A percentile compares a stretch with the other conserved stretches of the same genome.
Evolutionary conservation across 2,329 filamentous ascomycete genomes (phyloP).

Genomic region (Neofusicoccum sp.): DNA sequence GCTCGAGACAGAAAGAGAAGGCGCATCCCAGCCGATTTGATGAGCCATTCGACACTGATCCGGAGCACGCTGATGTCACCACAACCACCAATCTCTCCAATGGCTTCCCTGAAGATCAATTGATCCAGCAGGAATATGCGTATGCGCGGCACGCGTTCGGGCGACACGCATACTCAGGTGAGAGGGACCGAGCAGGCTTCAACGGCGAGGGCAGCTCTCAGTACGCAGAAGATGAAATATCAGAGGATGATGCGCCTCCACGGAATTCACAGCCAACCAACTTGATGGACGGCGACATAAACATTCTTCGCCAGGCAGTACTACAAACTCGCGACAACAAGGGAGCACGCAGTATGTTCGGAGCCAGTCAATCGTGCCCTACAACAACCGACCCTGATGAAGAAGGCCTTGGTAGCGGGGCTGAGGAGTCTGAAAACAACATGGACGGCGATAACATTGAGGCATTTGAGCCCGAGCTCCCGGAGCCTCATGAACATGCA

Average conservation of each 20-base stretch:
- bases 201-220: not conserved
- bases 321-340: not conserved
- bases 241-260: not conserved
- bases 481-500: not conserved
- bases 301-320: not conserved
- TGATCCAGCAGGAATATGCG: not conserved
- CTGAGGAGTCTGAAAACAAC: not conserved
- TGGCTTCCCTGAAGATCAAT: not conserved
- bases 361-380: not conserved
- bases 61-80: conserved; percentile 11
- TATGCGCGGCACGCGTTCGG: not conserved
- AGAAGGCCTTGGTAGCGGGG: no score
- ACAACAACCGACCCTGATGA: not conserved
- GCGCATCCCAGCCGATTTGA: not conserved
- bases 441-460: not conserved
- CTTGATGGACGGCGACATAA: not conserved
- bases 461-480: not conserved
- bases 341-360: not conserved
- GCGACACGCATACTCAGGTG: not conserved
- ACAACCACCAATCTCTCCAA: not conserved
- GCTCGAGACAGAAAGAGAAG: not conserved
- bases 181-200: not conserved
- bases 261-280: not conserved
- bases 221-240: not conserved
- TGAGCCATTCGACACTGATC: conserved; percentile 11